phyloP scores from a whole-genome alignment of 257 asterid genomes.

The Knoxia roxburghii region DNA sequence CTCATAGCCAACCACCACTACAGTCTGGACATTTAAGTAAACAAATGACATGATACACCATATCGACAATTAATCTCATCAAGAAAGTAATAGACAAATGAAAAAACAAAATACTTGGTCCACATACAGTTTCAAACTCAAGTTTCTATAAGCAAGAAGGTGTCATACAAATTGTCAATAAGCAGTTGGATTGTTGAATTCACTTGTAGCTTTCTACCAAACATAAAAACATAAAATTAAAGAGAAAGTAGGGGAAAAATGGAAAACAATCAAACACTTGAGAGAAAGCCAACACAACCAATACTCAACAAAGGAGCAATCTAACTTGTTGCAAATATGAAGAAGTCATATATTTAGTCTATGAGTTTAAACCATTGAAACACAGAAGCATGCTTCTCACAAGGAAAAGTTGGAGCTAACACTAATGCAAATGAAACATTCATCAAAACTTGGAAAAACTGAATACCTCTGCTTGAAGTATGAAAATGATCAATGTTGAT shows the following conservation, averaged over 20 bases:
- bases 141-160: neutral
- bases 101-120: neutral
- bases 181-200: neutral
- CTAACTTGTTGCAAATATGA: too few species aligned
- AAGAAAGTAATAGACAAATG: neutral
- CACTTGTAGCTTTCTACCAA: neutral
- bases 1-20: neutral
- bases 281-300: neutral
- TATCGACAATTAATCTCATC: neutral
- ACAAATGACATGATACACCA: neutral
- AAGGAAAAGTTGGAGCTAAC: neutral
- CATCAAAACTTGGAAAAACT: neutral
- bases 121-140: neutral
- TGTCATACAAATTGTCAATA: neutral
- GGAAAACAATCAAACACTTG: neutral
- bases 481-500: slow-evolving; percentile 63
- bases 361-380: neutral
- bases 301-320: too few species aligned
- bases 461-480: slow-evolving; percentile 65
- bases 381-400: neutral
- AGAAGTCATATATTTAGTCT: too few species aligned
- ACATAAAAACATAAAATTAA: neutral
- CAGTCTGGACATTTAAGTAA: neutral
- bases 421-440: neutral
- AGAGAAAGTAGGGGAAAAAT: neutral